Evolutionary conservation across 306 rosid species (phyloP).

Genomic region (Begonia loranthoides): DNA sequence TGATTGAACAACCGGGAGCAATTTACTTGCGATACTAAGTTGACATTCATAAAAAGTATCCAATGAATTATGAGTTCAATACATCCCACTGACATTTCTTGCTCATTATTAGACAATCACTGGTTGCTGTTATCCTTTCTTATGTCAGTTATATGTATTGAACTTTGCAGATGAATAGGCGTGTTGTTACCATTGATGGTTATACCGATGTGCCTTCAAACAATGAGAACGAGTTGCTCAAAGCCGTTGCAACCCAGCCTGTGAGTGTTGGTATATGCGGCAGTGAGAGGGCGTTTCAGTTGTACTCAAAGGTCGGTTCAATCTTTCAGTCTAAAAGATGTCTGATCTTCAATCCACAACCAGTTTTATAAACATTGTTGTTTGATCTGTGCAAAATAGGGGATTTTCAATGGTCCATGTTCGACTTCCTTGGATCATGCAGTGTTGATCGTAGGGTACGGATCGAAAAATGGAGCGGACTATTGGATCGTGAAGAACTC

Average conservation of each 20-base stretch:
- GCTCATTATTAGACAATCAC: too few species aligned
- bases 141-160: neutral
- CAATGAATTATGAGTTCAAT: too few species aligned
- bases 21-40: too few species aligned
- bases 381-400: conserved; percentile 21
- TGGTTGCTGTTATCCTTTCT: neutral
- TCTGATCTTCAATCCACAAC: neutral
- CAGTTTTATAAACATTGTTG: too few species aligned
- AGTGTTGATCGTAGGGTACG: conserved; percentile 83
- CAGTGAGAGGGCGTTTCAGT: conserved; percentile 64
- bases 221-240: conserved; percentile 46
- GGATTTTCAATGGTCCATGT: conserved; percentile 79
- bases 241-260: conserved; percentile 79
- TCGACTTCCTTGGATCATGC: conserved; percentile 79
- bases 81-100: too few species aligned
- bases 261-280: conserved; percentile 90
- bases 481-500: conserved; percentile 92
- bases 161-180: conserved; percentile 45
- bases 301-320: conserved; percentile 63
- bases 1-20: too few species aligned
- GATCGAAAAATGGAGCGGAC: conserved; percentile 65
- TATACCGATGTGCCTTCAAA: conserved; percentile 42
- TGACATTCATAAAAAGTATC: too few species aligned
- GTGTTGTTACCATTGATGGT: conserved; percentile 67
- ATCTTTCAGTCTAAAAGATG: conserved; percentile 7